Evolutionary conservation across 176 grass and related monocot genomes (phyloP), one percentile per base, ranked within the genome.

Genomic region (Pharus latifolius): DNA sequence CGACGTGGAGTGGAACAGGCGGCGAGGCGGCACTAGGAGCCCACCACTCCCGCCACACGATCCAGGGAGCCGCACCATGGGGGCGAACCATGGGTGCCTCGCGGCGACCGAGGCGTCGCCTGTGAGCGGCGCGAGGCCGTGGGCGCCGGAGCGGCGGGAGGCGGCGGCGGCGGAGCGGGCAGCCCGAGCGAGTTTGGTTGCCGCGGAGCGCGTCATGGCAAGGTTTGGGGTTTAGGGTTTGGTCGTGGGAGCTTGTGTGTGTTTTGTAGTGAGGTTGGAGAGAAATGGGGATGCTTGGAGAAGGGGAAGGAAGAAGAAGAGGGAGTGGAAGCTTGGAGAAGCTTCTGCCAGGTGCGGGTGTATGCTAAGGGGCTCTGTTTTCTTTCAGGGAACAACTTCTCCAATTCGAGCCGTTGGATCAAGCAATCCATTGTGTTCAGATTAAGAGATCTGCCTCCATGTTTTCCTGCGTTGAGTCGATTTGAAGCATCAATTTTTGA

Each of bases 1-100:
- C n/a, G 62, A 8, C 3, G 83, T 79, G 18, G 67, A 80, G 41
- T 80, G 88, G 76, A 87, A 84, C 30, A 73, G 48, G 12, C 88
- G 72, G 40, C 70, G 65, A 25, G 57, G 34, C 57, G 43, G 58
- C 51, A 35, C 59, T 16, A 43, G 29, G 27, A 71, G 50, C 32
- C 72, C 51, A 18, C 68, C 37, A 3, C 43, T 38, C 20, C 23
- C 49, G 42, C 22, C 17, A 32, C 41, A 19, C 69, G 63, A 22
- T 38, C 29, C 33, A 10, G 56, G 51, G 2, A 70, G 3, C 34
- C 69, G 46, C 26, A 38, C 57, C 42, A 57, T 27, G 23, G 33
- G 63, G 15, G 52, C 44, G 18, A 80, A 8, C 80, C 51, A 71
- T 44, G 33, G 4, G 17, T 69, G 33, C 80, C 48, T 27, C 27